Evolutionary conservation across 164 flowering plant genomes (phyloP), one percentile per base, ranked within the genome.

Genomic region (Stephania japonica): DNA sequence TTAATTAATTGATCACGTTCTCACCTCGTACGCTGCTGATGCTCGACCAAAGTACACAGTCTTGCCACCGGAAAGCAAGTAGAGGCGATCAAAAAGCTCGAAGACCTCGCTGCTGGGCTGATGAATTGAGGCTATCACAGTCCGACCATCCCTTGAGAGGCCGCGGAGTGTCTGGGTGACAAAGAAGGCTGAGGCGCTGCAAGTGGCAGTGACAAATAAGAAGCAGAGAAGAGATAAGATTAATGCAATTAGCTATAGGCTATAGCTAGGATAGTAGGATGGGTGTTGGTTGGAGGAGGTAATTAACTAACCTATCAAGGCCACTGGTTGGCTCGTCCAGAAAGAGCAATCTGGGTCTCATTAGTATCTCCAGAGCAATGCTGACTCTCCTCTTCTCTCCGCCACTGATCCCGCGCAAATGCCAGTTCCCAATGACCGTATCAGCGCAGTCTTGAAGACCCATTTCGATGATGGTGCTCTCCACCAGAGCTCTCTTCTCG

Each of bases 31-130:
- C 27, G 98, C 98, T 27, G 86, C 96, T 7, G 98, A 85, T 75
- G 87, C 98, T 70, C 84, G 87, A n/a, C 99, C 99, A 78, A 95
- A 95, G 76, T 92, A 92, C 41, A 90, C 87, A 12, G 92, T 87
- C 75, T 88, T 90, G 70, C 99, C 98, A 3, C 97, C 88, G 7
- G 99, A 95, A 70, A 95, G 99, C 82, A 95, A 83, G 84, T 83
- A 92, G 64, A 95, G 75, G 42, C 86, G 83, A 81, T 95, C 97
- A 70, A 95, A 95, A 1, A 95, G 87, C 85, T 95, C 97, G 69
- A 95, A 95, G 0, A 95, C 99, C 73, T 95, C 98, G 81, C 99
- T 91, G 78, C 98, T 92, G 0, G 99, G 99, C 77, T 95, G 99
- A 78, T 95, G 99, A 73, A 95, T 87, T 5, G 99, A 92, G 41